These are phyloP conservation scores for Cutaneotrichosporon spelunceum DNA, from an alignment of 1,284 basidiomycete species.

Conservation along the genomic window DNA sequence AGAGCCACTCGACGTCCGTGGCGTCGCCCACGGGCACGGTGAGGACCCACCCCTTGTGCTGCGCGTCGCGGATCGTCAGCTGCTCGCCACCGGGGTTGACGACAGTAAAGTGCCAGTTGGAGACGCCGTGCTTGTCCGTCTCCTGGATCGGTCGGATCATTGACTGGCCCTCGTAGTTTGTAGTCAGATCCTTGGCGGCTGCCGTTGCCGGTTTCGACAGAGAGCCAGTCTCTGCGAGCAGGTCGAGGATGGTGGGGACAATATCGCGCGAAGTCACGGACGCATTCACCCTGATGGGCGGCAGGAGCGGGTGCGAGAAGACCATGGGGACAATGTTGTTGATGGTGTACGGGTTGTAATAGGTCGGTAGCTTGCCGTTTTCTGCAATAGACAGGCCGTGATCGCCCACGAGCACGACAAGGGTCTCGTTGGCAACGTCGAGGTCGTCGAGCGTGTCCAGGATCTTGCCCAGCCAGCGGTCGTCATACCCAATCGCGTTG, in stretches of 20 bases:
- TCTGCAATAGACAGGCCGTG: slow-evolving; percentile 15
- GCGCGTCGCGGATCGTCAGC: slow-evolving; percentile 7
- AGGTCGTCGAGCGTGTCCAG: slow-evolving; percentile 11
- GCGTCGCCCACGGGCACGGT: slow-evolving; percentile 8
- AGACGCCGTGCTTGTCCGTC: neutral
- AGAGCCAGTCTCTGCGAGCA: slow-evolving; percentile 12
- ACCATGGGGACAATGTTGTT: slow-evolving; percentile 9
- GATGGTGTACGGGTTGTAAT: slow-evolving; percentile 10
- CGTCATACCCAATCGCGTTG: slow-evolving; percentile 14
- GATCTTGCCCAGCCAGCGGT: slow-evolving; percentile 16
- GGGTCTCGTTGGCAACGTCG: slow-evolving; percentile 16
- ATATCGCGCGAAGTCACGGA: slow-evolving; percentile 3
- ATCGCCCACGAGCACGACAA: slow-evolving; percentile 14
- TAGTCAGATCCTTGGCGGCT: slow-evolving; percentile 8
- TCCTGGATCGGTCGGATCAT: slow-evolving; percentile 10
- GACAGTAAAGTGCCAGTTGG: slow-evolving; percentile 11
- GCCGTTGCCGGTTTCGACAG: neutral
- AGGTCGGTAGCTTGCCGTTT: slow-evolving; percentile 15
- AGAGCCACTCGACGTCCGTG: slow-evolving; percentile 4
- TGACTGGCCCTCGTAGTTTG: slow-evolving; percentile 17
- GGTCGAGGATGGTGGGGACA: slow-evolving; percentile 16
- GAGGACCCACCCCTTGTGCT: slow-evolving; percentile 8
- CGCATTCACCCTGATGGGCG: slow-evolving; percentile 5
- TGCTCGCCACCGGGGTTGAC: slow-evolving; percentile 14
- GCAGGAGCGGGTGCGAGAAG: slow-evolving; percentile 6